A percentile compares a stretch with the other conserved stretches of the same genome.
These are phyloP conservation scores for Lipomyces starkeyi DNA, from an alignment of 805 yeast genomes.

Conservation along the genomic window DNA sequence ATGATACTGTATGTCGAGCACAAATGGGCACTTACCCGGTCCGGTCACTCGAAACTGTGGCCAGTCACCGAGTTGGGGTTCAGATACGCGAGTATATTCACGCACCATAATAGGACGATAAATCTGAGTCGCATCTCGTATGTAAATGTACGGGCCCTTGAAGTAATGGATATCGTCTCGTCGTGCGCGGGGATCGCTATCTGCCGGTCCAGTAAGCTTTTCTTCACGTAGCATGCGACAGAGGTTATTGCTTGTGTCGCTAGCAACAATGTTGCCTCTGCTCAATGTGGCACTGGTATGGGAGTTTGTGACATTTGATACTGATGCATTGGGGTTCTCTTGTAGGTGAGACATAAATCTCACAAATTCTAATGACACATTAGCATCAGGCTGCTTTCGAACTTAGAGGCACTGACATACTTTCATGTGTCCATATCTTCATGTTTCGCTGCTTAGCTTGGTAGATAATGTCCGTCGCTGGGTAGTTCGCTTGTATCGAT, in stretches of 20 bases:
- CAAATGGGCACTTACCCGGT: constrained; percentile 83
- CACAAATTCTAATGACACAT: constrained; percentile 19
- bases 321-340: constrained; percentile 22
- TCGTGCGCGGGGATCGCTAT: constrained; percentile 83
- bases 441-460: constrained; percentile 65
- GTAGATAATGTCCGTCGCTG: constrained; percentile 63
- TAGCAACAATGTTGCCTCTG: constrained; percentile 11
- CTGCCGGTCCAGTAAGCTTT: constrained; percentile 82
- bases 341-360: constrained; percentile 30
- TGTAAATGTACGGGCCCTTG: constrained; percentile 72
- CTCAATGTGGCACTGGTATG: neutral
- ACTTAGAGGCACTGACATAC: constrained; percentile 17
- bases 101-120: constrained; percentile 80
- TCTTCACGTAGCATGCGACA: constrained; percentile 80
- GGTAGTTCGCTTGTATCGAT: constrained; percentile 52
- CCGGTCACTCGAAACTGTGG: constrained; percentile 68
- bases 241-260: constrained; percentile 33
- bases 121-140: constrained; percentile 78
- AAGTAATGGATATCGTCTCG: constrained; percentile 86
- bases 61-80: constrained; percentile 53
- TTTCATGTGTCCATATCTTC: constrained; percentile 88
- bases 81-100: constrained; percentile 68
- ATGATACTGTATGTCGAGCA: constrained; percentile 45
- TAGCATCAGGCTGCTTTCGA: neutral
- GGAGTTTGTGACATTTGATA: neutral